phyloP scores from a whole-genome alignment of 352 stramenopile genomes.

The Salisapilia sapeloensis region DNA sequence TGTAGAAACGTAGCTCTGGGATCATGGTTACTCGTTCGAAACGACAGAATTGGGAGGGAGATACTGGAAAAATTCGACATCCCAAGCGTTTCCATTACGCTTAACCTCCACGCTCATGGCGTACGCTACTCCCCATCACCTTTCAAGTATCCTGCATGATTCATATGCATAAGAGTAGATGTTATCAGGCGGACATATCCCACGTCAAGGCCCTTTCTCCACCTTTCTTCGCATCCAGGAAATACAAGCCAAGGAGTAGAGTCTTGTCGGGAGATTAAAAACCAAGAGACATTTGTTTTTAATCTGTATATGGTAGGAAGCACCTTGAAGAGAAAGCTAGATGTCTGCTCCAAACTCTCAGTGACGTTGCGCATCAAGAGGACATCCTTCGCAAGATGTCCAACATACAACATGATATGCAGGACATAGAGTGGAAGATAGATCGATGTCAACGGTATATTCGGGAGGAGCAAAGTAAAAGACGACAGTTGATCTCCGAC shows the following conservation, averaged over 20 bases:
- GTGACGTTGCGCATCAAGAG: background rate
- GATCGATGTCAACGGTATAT: too few species aligned
- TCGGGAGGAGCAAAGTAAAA: too few species aligned
- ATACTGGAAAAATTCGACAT: conserved; percentile 5
- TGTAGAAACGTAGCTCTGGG: conserved; percentile 4
- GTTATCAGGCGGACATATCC: conserved; percentile 1
- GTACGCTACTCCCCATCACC: conserved; percentile 1
- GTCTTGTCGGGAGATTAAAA: too few species aligned
- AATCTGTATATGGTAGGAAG: conserved; percentile 1
- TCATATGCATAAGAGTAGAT: conserved; percentile 1
- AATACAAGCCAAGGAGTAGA: too few species aligned
- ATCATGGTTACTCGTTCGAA: conserved; percentile 4
- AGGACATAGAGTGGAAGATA: too few species aligned
- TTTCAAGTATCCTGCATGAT: background rate
- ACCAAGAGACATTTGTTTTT: background rate
- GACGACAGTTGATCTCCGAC: too few species aligned
- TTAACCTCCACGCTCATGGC: conserved; percentile 7
- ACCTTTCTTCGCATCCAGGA: background rate
- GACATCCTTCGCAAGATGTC: background rate
- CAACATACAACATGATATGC: conserved; percentile 4
- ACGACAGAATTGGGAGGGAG: conserved; percentile 4
- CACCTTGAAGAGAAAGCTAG: conserved; percentile 1
- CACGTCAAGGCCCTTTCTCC: background rate
- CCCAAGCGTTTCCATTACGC: conserved; percentile 4
- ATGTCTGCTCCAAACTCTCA: background rate